Conservation (phyloP, 805 yeast species). For the Teunomyces stri region DNA sequence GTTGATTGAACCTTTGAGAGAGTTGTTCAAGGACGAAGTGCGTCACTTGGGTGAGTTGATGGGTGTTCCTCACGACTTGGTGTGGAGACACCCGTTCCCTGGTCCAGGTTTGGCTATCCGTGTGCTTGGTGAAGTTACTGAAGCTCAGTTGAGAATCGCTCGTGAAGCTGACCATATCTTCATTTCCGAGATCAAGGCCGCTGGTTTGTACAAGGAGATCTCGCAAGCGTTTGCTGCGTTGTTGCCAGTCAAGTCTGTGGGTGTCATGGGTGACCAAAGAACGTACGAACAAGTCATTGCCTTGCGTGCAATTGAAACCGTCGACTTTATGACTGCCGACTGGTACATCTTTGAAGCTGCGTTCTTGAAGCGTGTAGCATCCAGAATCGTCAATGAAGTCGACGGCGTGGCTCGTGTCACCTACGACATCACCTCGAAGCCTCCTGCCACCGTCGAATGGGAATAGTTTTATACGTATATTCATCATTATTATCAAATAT, state of each 20-base stretch:
- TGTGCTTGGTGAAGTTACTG: conserved; percentile 95
- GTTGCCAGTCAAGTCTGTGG: conserved; percentile 96
- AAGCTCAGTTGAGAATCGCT: conserved; percentile 90
- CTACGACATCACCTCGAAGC: conserved; percentile 97
- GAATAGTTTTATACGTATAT: conserved; percentile 50
- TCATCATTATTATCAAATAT: too few relatives aligned
- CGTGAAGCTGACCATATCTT: conserved; percentile 95
- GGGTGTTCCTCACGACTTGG: conserved; percentile 94
- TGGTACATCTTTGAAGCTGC: conserved; percentile 93
- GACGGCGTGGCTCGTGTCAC: conserved; percentile 99
- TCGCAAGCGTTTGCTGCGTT: conserved; percentile 98
- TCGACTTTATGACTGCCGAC: conserved; percentile 99
- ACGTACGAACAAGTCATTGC: conserved; percentile 99
- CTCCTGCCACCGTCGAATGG: conserved; percentile 99
- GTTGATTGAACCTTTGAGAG: conserved; percentile 97
- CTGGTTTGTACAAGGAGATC: conserved; percentile 88
- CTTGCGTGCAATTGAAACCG: conserved; percentile 94
- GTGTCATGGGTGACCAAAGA: conserved; percentile 99
- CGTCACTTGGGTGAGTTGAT: conserved; percentile 91
- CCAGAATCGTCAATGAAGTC: conserved; percentile 97
- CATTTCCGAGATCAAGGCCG: conserved; percentile 91
- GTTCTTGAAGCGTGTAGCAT: conserved; percentile 88
- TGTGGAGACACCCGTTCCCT: conserved; percentile 99
- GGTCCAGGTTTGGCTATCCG: conserved; percentile 99
- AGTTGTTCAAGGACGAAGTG: conserved; percentile 97